Evolutionary conservation across 352 stramenopile genomes (phyloP), one percentile per base, ranked within the genome.

Genomic region (Aphanomyces invadans): DNA sequence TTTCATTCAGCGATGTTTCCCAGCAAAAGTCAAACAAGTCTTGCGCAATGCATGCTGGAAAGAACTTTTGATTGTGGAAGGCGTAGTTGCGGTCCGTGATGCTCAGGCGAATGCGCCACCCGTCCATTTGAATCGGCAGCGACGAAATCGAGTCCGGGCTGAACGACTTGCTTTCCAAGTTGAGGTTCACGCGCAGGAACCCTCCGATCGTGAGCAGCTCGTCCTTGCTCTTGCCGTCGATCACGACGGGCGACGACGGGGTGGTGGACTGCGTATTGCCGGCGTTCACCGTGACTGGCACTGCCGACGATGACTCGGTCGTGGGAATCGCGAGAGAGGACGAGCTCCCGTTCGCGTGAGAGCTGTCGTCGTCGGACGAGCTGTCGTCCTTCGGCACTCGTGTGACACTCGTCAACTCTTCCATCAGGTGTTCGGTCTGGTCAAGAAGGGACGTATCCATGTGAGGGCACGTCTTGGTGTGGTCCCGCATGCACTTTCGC

Each of bases 81-180:
- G 85, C 90, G 71, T 91, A 93, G 74, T 89, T 91, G 72, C 90
- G 90, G 71, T 90, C 82, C 5, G 85, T 93, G 68, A 93, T 93
- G 33, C 82, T 80, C 12, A 93, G 73, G 31, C 85, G 85, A 26
- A 93, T 74, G 61, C 89, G 81, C 85, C 85, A 93, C 49, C 85
- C 85, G 65, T 93, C 85, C 82, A 93, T 89, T 66, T 93, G 81
- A 39, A 93, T 93, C 0, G 85, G 85, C 19, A 93, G 74, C 64
- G 81, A 93, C 70, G 81, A 90, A 65, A 93, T 93, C 46, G 90
- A 83, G 65, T 93, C 85, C 7, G 85, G 85, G 9, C 73, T 81
- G 68, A 91, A 93, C 68, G 81, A 90, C 55, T 80, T 80, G 72
- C 81, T 90, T 68, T 93, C 85, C 29, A 91, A 72, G 36, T 75